phyloP scores from a whole-genome alignment of 148 eudicot species.

The Heliosperma pusillum region DNA sequence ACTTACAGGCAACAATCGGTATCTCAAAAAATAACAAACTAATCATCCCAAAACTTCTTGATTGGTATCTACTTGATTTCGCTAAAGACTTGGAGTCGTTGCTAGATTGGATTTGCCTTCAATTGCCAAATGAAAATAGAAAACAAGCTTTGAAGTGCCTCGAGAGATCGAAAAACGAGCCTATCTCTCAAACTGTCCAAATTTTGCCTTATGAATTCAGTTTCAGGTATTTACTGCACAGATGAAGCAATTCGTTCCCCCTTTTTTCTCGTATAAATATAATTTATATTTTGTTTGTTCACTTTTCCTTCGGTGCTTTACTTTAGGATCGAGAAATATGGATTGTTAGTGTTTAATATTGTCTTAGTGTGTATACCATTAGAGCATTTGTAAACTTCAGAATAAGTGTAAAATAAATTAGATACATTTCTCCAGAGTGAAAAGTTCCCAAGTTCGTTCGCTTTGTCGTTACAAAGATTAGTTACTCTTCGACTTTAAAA shows the following conservation, averaged over 20 bases:
- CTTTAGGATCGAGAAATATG: neutral
- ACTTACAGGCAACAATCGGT: conserved; percentile 71
- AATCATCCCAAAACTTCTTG: conserved; percentile 72
- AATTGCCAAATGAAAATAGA: conserved; percentile 58
- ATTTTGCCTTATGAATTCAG: conserved; percentile 70
- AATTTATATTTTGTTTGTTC: neutral
- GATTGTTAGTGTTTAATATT: conserved; percentile 10
- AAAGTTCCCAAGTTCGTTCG: neutral
- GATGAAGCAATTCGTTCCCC: conserved; percentile 16
- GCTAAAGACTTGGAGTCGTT: conserved; percentile 81
- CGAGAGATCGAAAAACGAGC: conserved; percentile 42
- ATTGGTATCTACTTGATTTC: conserved; percentile 88
- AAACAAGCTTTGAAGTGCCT: conserved; percentile 52
- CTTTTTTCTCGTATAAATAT: conserved; percentile 1
- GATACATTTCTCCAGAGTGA: neutral
- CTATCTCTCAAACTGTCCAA: conserved; percentile 47
- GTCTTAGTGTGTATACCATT: conserved; percentile 16
- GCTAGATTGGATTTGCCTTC: conserved; percentile 87
- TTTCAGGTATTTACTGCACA: conserved; percentile 73
- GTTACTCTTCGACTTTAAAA: neutral
- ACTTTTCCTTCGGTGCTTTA: neutral
- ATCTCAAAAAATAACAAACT: conserved; percentile 47
- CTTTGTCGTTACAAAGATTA: neutral
- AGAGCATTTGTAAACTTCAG: conserved; percentile 9
- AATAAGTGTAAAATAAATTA: conserved; percentile 21